These are phyloP conservation scores for Inonotus obliquus DNA, from an alignment of 1,284 basidiomycete genomes.

Conservation along the genomic window DNA sequence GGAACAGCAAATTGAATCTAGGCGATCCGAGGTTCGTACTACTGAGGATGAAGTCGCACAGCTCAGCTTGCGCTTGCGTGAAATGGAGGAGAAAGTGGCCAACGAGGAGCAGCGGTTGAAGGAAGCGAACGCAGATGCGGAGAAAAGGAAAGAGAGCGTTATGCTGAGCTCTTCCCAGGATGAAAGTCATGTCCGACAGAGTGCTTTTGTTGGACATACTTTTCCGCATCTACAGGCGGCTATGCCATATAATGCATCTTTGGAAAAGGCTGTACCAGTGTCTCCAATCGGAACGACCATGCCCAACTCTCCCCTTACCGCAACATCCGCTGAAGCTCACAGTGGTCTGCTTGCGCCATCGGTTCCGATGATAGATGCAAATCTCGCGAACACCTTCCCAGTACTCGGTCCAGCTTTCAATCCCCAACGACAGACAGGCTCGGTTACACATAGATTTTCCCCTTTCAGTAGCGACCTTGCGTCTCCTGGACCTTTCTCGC, in stretches of 20 bases:
- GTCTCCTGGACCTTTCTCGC: slow-evolving; percentile 38
- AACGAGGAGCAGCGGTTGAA: slow-evolving; percentile 50
- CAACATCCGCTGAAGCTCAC: slow-evolving; percentile 9
- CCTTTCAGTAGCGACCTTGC: slow-evolving; percentile 24
- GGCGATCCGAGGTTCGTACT: slow-evolving; percentile 61
- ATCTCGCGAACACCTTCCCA: background rate
- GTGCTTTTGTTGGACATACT: slow-evolving; percentile 17
- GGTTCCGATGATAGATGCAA: slow-evolving; percentile 7
- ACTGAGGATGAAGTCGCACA: slow-evolving; percentile 63
- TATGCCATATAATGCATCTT: background rate
- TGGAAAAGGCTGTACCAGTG: background rate
- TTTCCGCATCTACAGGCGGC: slow-evolving; percentile 1
- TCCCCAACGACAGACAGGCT: background rate
- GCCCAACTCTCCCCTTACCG: slow-evolving; percentile 6
- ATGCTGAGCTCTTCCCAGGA: slow-evolving; percentile 24
- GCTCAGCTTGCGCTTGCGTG: slow-evolving; percentile 50
- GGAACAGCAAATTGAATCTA: slow-evolving; percentile 49
- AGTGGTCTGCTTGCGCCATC: slow-evolving; percentile 18
- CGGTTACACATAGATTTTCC: slow-evolving; percentile 6
- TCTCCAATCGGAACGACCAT: background rate
- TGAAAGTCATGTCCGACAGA: background rate
- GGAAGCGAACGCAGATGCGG: slow-evolving; percentile 46
- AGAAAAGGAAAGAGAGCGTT: slow-evolving; percentile 35
- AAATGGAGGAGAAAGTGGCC: slow-evolving; percentile 53
- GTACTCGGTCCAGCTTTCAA: slow-evolving; percentile 7